Evolutionary conservation across 257 asterid species (phyloP).

Genomic region (Rauvolfia tetraphylla): DNA sequence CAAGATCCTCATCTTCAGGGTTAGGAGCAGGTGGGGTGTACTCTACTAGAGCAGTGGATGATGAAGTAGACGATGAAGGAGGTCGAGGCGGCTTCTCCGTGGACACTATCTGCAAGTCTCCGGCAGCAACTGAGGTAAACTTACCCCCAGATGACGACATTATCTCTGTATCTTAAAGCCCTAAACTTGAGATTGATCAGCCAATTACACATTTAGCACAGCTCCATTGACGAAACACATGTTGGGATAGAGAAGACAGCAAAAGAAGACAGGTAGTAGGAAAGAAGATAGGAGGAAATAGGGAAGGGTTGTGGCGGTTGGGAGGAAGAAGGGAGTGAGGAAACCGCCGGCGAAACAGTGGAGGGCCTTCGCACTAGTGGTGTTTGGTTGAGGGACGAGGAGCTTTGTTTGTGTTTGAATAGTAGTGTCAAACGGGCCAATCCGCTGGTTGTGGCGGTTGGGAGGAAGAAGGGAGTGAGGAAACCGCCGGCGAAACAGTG

Average conservation of each 20-base stretch:
- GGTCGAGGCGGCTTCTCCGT: constrained; percentile 57
- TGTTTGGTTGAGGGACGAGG: neutral
- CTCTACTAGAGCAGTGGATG: constrained; percentile 71
- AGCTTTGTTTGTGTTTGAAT: no score
- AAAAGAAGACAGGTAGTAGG: neutral
- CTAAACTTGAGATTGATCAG: neutral
- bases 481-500: neutral
- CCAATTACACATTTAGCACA: neutral
- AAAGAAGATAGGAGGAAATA: neutral
- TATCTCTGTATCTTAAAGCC: neutral
- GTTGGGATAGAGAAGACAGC: neutral
- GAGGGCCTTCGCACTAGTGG: neutral
- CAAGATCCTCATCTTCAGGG: constrained; percentile 93
- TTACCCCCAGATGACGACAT: constrained; percentile 53
- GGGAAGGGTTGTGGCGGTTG: neutral
- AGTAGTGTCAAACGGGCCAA: no score
- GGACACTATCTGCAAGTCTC: constrained; percentile 62
- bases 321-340: neutral
- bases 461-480: neutral
- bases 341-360: neutral
- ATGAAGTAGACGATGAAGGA: constrained; percentile 35
- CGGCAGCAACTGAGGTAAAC: constrained; percentile 47
- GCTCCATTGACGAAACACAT: neutral
- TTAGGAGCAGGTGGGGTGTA: constrained; percentile 55
- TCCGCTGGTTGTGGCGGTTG: neutral